A percentile compares a stretch with the other conserved stretches of the same genome.
phyloP scores from a whole-genome alignment of 192 early-diverging fungal genomes.

The Gorgonomyces haynaldii region DNA sequence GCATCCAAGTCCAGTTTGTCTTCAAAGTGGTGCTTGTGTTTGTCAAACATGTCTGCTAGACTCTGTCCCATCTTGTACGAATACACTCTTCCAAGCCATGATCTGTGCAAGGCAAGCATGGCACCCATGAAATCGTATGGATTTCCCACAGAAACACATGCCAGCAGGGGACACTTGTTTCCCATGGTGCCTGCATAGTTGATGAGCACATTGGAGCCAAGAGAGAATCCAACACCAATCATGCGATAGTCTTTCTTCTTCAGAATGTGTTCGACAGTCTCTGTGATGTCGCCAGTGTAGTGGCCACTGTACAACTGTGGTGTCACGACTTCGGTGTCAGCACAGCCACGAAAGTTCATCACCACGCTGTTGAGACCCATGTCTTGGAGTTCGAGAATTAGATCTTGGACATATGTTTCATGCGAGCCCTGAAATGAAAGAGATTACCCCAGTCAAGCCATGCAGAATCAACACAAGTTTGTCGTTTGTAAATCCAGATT shows the following conservation, averaged over 20 bases:
- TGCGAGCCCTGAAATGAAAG: too few relatives aligned
- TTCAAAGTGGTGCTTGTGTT: slow-evolving; percentile 26
- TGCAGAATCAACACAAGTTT: slow-evolving; percentile 77
- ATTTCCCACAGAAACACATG: slow-evolving; percentile 69
- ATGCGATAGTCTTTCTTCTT: slow-evolving; percentile 39
- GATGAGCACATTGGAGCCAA: slow-evolving; percentile 85
- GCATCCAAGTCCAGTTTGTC: slow-evolving; percentile 34
- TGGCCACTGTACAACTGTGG: slow-evolving; percentile 72
- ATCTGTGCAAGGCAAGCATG: slow-evolving; percentile 31
- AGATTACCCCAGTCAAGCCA: slow-evolving; percentile 86
- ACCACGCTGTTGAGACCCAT: slow-evolving; percentile 63
- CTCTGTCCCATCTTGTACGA: slow-evolving; percentile 42
- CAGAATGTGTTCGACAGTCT: slow-evolving; percentile 44
- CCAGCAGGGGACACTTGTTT: slow-evolving; percentile 65
- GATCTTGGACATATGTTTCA: slow-evolving; percentile 74
- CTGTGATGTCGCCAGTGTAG: slow-evolving; percentile 67
- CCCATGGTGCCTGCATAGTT: slow-evolving; percentile 40
- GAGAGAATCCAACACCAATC: slow-evolving; percentile 74
- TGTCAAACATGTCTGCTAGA: slow-evolving; percentile 36
- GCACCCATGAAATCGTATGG: slow-evolving; percentile 67
- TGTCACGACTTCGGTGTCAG: slow-evolving; percentile 62
- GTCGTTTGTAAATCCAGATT: too few relatives aligned
- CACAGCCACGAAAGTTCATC: slow-evolving; percentile 84
- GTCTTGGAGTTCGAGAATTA: slow-evolving; percentile 30
- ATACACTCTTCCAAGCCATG: slow-evolving; percentile 49